Evolutionary conservation across 2,329 filamentous ascomycete species (phyloP), one percentile per base, ranked within the genome.

Genomic region (Colletotrichum cordylinicola): DNA sequence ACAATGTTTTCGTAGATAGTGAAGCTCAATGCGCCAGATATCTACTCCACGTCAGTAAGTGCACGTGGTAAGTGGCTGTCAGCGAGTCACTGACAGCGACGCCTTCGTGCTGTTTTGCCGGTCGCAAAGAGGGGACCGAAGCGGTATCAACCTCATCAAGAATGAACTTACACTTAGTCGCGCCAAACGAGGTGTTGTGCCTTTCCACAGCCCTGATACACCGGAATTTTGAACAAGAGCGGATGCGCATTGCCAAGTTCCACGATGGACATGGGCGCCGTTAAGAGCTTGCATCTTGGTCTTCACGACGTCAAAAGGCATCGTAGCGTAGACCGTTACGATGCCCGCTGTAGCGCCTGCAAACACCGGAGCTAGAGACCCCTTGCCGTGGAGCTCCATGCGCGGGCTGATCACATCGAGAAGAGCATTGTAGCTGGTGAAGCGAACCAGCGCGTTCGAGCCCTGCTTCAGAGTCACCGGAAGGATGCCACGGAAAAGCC

Each of bases 271-370:
- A 52, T 27, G 27, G 7, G 52, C 52, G 13, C 52, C 52, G 27
- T 27, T 21, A 56, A 56, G 52, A 16, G 52, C 52, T 56, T 80
- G 79, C 75, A 80, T 76, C 12, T 78, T 52, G 4, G 80, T 80
- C 77, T 80, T 81, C 43, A 79, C 78, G 18, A 78, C 79, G 60
- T 80, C 79, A 35, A 81, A 78, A 15, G 78, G 79, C 78, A 81
- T 81, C 13, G 70, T 76, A 16, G 67, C 69, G 35, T 77, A 80
- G 61, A 80, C 79, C 5, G 80, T 80, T 4, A 80, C 33, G 5
- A 80, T 58, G 4, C 78, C 79, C 29, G 77, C 78, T 2, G 72
- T 70, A 12, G 78, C 78, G 15, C 78, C 79, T 8, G 77, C 74
- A 18, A 71, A 56, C 3, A 78, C 72, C 4, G 80, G 78, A 43